phyloP scores from a whole-genome alignment of 2,329 filamentous ascomycete species.

The Claviceps monticola region DNA sequence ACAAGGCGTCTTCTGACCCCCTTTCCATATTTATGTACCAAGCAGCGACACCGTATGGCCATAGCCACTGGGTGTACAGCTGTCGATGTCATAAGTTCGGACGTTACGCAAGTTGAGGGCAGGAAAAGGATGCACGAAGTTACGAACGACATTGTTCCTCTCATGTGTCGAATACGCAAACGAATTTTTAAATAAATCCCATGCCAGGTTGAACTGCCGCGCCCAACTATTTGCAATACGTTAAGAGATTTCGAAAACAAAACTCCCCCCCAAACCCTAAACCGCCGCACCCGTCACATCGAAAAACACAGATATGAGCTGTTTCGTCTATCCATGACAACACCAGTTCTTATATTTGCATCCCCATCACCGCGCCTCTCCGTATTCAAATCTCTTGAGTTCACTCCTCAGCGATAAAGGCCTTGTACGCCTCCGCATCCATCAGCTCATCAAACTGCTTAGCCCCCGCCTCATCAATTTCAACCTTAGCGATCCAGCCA shows the following conservation, averaged over 20 bases:
- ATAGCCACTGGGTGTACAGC: no score
- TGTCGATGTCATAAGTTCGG: no score
- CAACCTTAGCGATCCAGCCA: slow-evolving; percentile 86
- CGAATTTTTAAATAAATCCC: background rate
- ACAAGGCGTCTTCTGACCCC: background rate
- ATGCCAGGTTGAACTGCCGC: slow-evolving; percentile 6
- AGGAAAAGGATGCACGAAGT: no score
- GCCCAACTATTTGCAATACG: slow-evolving; percentile 1
- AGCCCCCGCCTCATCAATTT: slow-evolving; percentile 51
- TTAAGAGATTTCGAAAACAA: background rate
- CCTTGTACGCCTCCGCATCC: slow-evolving; percentile 64
- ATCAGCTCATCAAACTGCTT: slow-evolving; percentile 64
- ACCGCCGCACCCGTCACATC: no score
- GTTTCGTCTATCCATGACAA: no score
- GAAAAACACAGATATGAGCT: no score
- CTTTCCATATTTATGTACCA: background rate
- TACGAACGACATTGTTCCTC: no score
- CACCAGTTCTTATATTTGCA: no score
- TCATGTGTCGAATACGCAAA: no score
- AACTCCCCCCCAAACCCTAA: background rate
- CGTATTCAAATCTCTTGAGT: background rate
- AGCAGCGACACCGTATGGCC: no score
- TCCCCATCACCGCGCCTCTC: no score
- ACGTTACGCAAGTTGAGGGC: no score
- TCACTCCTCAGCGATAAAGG: slow-evolving; percentile 37